phyloP scores from a whole-genome alignment of 345 rosid species.

The Leavenworthia alabamica region DNA sequence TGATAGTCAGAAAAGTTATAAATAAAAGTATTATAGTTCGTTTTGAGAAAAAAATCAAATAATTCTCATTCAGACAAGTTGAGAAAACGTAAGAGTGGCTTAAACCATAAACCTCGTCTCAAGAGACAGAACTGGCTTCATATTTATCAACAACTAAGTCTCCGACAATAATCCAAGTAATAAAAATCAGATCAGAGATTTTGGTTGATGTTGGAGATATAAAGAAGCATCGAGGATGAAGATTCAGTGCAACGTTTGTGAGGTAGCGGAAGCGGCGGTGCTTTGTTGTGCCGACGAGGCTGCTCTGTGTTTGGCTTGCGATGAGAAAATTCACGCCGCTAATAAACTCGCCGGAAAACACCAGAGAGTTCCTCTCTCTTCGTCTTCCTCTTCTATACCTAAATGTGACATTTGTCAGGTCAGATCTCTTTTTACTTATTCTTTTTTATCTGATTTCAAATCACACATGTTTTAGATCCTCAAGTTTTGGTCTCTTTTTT shows the following conservation, averaged over 20 bases:
- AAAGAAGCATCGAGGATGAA: slow-evolving; percentile 41
- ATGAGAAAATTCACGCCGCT: slow-evolving; percentile 84
- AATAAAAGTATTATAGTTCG: neutral
- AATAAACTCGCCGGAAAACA: slow-evolving; percentile 97
- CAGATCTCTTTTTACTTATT: too few relatives aligned
- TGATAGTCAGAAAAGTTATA: neutral
- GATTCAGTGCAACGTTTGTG: slow-evolving; percentile 98
- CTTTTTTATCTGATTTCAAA: too few relatives aligned
- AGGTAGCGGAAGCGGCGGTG: slow-evolving; percentile 84
- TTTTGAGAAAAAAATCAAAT: neutral
- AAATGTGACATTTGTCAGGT: slow-evolving; percentile 98
- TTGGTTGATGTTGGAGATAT: slow-evolving; percentile 10
- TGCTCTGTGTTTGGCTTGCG: slow-evolving; percentile 87
- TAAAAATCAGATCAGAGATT: too few relatives aligned
- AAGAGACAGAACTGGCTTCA: too few relatives aligned
- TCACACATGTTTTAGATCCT: too few relatives aligned
- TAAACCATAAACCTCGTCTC: slow-evolving; percentile 36
- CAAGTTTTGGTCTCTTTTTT: too few relatives aligned
- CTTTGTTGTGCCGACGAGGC: slow-evolving; percentile 99
- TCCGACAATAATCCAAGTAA: neutral
- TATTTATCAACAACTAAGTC: neutral
- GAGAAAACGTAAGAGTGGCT: slow-evolving; percentile 19
- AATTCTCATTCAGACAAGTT: neutral
- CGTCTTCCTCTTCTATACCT: slow-evolving; percentile 66
- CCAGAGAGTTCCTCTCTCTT: slow-evolving; percentile 75